Percentiles rank a stretch among this genome's conserved stretches.
Conservation (phyloP, 1,284 basidiomycete genomes). For the Ustilago cynodontis region DNA sequence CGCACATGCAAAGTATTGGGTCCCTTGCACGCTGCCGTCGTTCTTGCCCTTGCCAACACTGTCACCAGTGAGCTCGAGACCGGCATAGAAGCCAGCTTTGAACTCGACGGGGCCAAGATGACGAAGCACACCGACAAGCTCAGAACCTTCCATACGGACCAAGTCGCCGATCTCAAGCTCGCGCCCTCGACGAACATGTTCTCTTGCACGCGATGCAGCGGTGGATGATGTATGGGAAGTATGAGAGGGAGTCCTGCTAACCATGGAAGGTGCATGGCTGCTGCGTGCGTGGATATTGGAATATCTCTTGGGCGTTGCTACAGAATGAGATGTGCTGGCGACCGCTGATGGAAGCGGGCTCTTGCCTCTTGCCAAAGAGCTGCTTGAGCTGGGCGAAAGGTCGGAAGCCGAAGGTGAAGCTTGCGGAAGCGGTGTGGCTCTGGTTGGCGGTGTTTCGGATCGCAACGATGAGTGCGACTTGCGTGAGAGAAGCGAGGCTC, state of each 20-base stretch:
- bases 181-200: constrained; percentile 33
- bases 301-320: constrained; percentile 41
- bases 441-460: constrained; percentile 37
- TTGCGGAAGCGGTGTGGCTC: constrained; percentile 14
- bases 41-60: constrained; percentile 90
- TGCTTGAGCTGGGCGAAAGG: constrained; percentile 23
- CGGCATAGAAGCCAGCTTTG: constrained; percentile 63
- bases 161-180: constrained; percentile 63
- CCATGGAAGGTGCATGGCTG: constrained; percentile 21
- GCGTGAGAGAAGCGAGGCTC: constrained; percentile 36
- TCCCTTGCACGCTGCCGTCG: constrained; percentile 85
- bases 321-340: constrained; percentile 18
- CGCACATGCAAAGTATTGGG: constrained; percentile 87
- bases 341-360: constrained; percentile 20
- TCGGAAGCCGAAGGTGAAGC: constrained; percentile 38
- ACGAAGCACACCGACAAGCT: constrained; percentile 62
- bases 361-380: constrained; percentile 20
- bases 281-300: constrained; percentile 37
- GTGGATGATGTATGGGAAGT: constrained; percentile 43
- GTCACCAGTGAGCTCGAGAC: constrained; percentile 65
- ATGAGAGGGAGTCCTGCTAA: constrained; percentile 36
- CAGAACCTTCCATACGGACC: constrained; percentile 57
- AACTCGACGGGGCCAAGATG: constrained; percentile 63
- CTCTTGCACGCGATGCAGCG: constrained; percentile 38
- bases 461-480: constrained; percentile 38